Evolutionary conservation across 225 moss, liverwort and hornwort genomes (phyloP).

Genomic region (Rhytidiadelphus loreus): DNA sequence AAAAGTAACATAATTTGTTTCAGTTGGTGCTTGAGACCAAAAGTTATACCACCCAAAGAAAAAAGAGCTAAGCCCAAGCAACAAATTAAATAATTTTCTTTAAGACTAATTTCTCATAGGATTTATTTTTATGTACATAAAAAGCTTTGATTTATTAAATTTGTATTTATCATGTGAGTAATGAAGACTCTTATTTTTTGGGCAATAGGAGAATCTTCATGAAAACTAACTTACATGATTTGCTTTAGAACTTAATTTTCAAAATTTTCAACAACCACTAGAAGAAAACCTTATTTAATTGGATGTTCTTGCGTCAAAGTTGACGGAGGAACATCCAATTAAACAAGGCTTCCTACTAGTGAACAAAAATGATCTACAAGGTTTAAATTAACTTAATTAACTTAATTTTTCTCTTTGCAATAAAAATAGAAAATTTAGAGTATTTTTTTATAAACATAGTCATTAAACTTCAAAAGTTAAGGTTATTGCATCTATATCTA

Average conservation of each 20-base stretch:
- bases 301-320: too few relatives aligned
- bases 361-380: too few relatives aligned
- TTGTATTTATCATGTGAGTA: not conserved
- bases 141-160: not conserved
- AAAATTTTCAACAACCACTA: too few relatives aligned
- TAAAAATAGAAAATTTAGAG: not conserved
- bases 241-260: not conserved
- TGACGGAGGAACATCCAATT: too few relatives aligned
- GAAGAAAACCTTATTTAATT: too few relatives aligned
- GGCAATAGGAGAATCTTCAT: not conserved
- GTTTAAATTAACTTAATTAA: not conserved
- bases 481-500: not conserved
- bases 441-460: not conserved
- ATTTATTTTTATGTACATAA: not conserved
- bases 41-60: not conserved
- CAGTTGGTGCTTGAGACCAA: not conserved
- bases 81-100: not conserved
- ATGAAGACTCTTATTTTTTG: too few relatives aligned
- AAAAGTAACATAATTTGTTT: not conserved
- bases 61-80: rapidly evolving
- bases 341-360: too few relatives aligned
- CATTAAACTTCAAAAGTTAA: not conserved
- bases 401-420: not conserved
- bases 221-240: not conserved
- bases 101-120: not conserved